Percentiles rank a stretch among this genome's conserved stretches.
Evolutionary conservation across 345 rosid species (phyloP).

Genomic region (Populus alba): DNA sequence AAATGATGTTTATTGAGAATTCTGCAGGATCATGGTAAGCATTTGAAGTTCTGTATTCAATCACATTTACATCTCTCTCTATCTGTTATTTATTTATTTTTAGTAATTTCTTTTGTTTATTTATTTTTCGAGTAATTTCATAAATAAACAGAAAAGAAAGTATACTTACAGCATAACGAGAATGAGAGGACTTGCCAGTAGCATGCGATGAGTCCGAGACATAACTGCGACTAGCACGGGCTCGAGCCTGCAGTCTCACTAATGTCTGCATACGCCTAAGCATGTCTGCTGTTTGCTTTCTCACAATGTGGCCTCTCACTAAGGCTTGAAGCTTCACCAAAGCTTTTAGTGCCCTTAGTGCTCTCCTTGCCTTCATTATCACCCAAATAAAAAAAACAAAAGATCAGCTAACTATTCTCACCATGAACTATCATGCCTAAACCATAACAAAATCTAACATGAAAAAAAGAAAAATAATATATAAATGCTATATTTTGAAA

Average conservation of each 20-base stretch:
- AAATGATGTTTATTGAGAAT: background rate
- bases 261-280: constrained; percentile 37
- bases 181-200: constrained; percentile 7
- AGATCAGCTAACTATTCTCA: background rate
- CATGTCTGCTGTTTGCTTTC: constrained; percentile 37
- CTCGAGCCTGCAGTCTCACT: constrained; percentile 29
- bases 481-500: background rate
- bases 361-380: constrained; percentile 31
- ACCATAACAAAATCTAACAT: background rate
- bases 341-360: constrained; percentile 33
- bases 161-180: constrained; percentile 20
- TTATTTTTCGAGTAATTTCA: too few species aligned
- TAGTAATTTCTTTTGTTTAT: too few species aligned
- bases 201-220: constrained; percentile 16
- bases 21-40: background rate
- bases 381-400: constrained; percentile 4
- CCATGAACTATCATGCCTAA: background rate
- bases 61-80: background rate
- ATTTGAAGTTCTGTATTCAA: background rate
- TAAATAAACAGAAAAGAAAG: background rate
- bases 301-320: constrained; percentile 36
- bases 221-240: constrained; percentile 25
- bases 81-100: too few species aligned
- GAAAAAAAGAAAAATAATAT: background rate
- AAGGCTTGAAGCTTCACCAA: constrained; percentile 36